phyloP scores from a whole-genome alignment of 2,329 filamentous ascomycete species.

The Fusarium sororula region DNA sequence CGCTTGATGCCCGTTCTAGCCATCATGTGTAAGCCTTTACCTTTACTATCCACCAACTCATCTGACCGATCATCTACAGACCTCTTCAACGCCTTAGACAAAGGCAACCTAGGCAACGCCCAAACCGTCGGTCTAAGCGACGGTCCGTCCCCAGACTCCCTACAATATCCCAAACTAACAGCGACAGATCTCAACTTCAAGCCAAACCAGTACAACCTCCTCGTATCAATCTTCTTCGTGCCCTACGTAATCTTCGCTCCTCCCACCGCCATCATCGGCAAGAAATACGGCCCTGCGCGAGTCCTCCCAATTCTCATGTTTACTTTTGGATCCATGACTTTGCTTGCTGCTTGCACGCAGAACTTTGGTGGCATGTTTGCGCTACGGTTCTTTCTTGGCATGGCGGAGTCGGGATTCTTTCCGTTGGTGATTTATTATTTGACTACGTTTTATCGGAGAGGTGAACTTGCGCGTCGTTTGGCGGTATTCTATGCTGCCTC shows the following conservation, averaged over 20 bases:
- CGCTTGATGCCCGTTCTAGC: conserved; percentile 5
- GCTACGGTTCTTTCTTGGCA: not conserved
- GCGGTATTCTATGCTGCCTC: conserved; percentile 11
- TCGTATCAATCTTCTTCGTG: conserved; percentile 16
- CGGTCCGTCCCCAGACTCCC: not conserved
- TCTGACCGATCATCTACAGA: not conserved
- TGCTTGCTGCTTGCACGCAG: not conserved
- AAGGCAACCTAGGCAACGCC: conserved; percentile 16
- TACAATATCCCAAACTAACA: not conserved
- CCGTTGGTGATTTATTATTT: conserved; percentile 14
- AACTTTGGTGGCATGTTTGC: conserved; percentile 16
- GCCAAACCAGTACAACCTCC: conserved; percentile 7
- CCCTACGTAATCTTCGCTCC: conserved; percentile 15
- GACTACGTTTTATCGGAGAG: conserved; percentile 5
- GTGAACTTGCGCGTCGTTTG: conserved; percentile 5
- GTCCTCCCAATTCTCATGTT: conserved; percentile 11
- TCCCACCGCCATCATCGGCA: conserved; percentile 1
- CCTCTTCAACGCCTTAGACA: conserved; percentile 4
- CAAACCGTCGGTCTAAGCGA: conserved; percentile 7
- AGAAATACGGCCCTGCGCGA: not conserved
- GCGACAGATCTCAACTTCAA: conserved; percentile 5
- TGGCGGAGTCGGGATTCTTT: conserved; percentile 8
- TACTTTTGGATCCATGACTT: conserved; percentile 3
- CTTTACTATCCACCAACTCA: accelerated
- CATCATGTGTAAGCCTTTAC: not conserved